Conservation (phyloP, 2,329 filamentous ascomycete species). For the Tolypocladium nubicola region DNA sequence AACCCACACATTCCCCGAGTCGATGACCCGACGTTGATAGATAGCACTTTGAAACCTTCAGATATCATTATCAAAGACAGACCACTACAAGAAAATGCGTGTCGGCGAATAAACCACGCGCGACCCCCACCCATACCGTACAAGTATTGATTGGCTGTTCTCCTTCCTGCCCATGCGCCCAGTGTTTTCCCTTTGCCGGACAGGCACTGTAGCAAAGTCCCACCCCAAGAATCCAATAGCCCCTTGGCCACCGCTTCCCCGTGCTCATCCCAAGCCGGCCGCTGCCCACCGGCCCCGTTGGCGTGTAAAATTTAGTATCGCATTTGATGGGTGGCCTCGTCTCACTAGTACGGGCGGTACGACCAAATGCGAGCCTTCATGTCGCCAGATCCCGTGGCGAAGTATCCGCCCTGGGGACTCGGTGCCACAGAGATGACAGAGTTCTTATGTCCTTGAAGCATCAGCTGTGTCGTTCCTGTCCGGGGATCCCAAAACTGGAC, state of each 20-base stretch:
- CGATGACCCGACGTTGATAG: neutral
- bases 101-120: slow-evolving; percentile 1
- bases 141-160: slow-evolving; percentile 14
- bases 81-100: neutral
- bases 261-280: neutral
- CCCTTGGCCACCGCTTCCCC: slow-evolving; percentile 4
- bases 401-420: slow-evolving; percentile 76
- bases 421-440: slow-evolving; percentile 96
- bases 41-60: neutral
- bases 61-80: slow-evolving; percentile 10
- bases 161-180: slow-evolving; percentile 16
- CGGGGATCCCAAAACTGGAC: slow-evolving; percentile 98
- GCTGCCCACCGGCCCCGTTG: neutral
- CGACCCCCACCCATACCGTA: slow-evolving; percentile 11
- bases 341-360: slow-evolving; percentile 43
- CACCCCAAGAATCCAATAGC: neutral
- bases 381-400: slow-evolving; percentile 93
- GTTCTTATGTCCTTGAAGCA: slow-evolving; percentile 98
- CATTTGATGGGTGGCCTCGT: neutral
- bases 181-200: neutral
- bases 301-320: neutral
- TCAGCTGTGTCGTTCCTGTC: slow-evolving; percentile 88
- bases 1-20: neutral
- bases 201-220: slow-evolving; percentile 1
- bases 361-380: slow-evolving; percentile 98